Evolutionary conservation across 1,284 basidiomycete species (phyloP), one percentile per base, ranked within the genome.

Genomic region (Puccinia coronata): DNA sequence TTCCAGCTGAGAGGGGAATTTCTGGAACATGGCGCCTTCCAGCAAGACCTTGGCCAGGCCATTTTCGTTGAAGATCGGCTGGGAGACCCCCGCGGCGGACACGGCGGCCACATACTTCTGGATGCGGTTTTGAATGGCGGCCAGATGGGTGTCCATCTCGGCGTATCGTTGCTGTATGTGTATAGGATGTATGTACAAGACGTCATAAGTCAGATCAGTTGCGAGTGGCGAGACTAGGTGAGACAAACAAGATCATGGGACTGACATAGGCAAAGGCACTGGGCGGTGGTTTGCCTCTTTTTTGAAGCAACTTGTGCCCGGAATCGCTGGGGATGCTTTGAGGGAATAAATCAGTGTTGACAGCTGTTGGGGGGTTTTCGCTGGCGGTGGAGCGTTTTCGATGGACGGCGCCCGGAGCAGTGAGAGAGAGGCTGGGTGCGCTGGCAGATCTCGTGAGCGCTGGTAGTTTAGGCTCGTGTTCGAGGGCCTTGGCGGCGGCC

Each of bases 131-230:
- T 57, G 51, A 18, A 73, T 9, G 1, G 28, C 31, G 25, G 71
- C 53, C 18, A 73, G 51, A 57, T 73, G 71, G n/a, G 71, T 73
- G 36, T 73, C 71, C 14, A 73, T 28, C 9, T 73, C 49, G 11
- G 71, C 71, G 11, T 16, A 73, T 55, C 71, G 71, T 39, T 55
- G 36, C 71, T 73, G 23, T 25, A 25, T 73, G 23, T 25, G 18
- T 43, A 36, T 41, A 41, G n/a, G 11, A 70, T 12, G 47, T 23
- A 28, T 25, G 39, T 47, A 14, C 4, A 71, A 18, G 12, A 18
- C 12, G 5, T 41, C 8, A 53, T 12, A 53, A 12, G 61, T 36
- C 61, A 36, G 31, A 36, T n/a, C n/a, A n/a, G n/a, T n/a, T n/a
- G n/a, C n/a, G n/a, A n/a, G n/a, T n/a, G n/a, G n/a, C n/a, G n/a